Conservation (phyloP, 352 stramenopile species). For the Elongisporangium anandrum region DNA sequence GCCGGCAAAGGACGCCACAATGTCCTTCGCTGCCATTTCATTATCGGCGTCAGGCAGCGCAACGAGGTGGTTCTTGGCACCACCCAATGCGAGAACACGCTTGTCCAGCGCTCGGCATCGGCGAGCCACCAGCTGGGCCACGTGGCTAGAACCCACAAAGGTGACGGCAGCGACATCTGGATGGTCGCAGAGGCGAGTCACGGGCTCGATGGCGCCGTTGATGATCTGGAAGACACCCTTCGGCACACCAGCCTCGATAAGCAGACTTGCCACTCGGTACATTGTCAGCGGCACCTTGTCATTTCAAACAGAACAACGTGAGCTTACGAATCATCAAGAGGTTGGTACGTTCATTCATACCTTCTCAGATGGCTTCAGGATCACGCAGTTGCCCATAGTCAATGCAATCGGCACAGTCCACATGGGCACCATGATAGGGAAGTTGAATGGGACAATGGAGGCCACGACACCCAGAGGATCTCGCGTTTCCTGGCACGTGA, state of each 20-base stretch:
- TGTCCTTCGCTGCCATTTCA: constrained; percentile 91
- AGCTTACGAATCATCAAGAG: background rate
- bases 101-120: constrained; percentile 91
- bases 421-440: constrained; percentile 97
- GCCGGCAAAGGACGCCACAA: constrained; percentile 94
- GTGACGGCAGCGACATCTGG: constrained; percentile 85
- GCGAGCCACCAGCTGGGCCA: constrained; percentile 92
- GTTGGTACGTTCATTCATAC: constrained; percentile 20
- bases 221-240: constrained; percentile 95
- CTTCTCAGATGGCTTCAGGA: constrained; percentile 98
- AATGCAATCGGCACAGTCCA: constrained; percentile 98
- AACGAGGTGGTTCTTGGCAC: constrained; percentile 98
- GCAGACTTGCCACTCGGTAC: constrained; percentile 79
- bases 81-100: constrained; percentile 93
- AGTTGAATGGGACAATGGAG: constrained; percentile 96
- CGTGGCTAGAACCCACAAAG: constrained; percentile 94
- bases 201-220: constrained; percentile 88
- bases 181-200: constrained; percentile 93
- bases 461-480: constrained; percentile 92
- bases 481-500: constrained; percentile 92
- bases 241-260: constrained; percentile 92
- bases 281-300: constrained; percentile 93
- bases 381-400: constrained; percentile 95
- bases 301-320: background rate
- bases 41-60: constrained; percentile 92